phyloP scores from a whole-genome alignment of 2,329 filamentous ascomycete genomes.

The Penicillium sp. region DNA sequence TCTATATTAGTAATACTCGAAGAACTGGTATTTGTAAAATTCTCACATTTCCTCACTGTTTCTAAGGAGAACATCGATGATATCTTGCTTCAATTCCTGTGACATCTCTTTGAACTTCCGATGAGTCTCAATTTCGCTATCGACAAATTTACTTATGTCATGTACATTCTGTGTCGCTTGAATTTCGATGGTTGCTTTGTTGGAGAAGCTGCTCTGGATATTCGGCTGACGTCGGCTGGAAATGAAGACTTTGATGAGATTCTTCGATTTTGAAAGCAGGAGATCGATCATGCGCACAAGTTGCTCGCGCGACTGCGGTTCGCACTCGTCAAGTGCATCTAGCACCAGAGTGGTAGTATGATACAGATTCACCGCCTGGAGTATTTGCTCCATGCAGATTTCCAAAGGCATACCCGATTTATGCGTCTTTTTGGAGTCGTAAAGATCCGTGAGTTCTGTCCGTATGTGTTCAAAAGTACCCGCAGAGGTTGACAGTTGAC shows the following conservation, averaged over 20 bases:
- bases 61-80: slow-evolving; percentile 19
- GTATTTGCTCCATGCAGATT: slow-evolving; percentile 7
- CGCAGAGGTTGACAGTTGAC: slow-evolving; percentile 12
- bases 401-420: slow-evolving; percentile 10
- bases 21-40: neutral
- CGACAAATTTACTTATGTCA: slow-evolving; percentile 27
- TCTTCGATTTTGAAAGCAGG: neutral
- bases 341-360: slow-evolving; percentile 9
- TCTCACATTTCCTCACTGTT: slow-evolving; percentile 28
- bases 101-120: slow-evolving; percentile 17
- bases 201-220: slow-evolving; percentile 10
- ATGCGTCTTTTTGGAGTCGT: neutral
- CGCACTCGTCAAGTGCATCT: slow-evolving; percentile 16
- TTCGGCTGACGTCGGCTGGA: slow-evolving; percentile 16
- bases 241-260: slow-evolving; percentile 13
- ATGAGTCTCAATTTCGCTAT: slow-evolving; percentile 16
- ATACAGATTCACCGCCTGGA: slow-evolving; percentile 3
- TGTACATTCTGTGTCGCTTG: slow-evolving; percentile 25
- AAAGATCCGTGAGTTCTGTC: slow-evolving; percentile 3
- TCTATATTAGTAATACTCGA: neutral
- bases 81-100: slow-evolving; percentile 16
- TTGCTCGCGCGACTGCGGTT: slow-evolving; percentile 1
- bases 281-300: slow-evolving; percentile 6
- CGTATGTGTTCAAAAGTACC: neutral
- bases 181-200: slow-evolving; percentile 14